Evolutionary conservation across 2,329 filamentous ascomycete species (phyloP), one percentile per base, ranked within the genome.

Genomic region (Fusarium citri): DNA sequence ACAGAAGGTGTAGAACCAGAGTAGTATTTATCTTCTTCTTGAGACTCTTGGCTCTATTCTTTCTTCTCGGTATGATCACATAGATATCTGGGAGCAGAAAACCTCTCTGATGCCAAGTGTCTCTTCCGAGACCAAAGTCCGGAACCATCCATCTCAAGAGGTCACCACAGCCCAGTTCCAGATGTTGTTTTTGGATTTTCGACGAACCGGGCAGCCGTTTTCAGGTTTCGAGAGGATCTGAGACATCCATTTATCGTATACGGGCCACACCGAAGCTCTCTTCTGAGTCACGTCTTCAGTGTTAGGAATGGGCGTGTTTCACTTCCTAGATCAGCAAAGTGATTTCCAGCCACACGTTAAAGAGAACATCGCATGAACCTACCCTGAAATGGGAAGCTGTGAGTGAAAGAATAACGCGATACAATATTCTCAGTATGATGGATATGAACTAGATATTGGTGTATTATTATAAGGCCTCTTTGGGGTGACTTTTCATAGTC

Each of bases 231-330:
- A 18, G 10, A 20, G 9, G n/a, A 18, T 34, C 48, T 49, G 63
- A 66, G 63, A 66, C 55, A 66, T 34, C 34, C 15, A 30, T n/a
- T 34, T 50, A 10, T 47, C 23, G 15, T 56, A 23, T 49, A 40
- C 15, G 30, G 42, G 30, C 10, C 41, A 26, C 20, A 16, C 23
- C 28, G 45, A 48, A 15, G 45, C 34, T 22, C 15, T 34, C 22
- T 15, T 53, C 49, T 12, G n/a, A 14, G 30, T 49, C 42, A 28
- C 9, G 16, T n/a, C 23, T 11, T 6, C 14, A 15, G 12, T 18
- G 26, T 31, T 20, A 49, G 43, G 55, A 66, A 66, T 61, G 43
- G 22, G 23, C 15, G 7, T 66, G 62, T 66, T 61, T 66, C 62
- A 66, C 48, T 30, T 45, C 26, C 20, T 16, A 12, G 28, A 31